Evolutionary conservation across 495 filamentous ascomycete genomes (phyloP).

Genomic region (Neurospora terricola): DNA sequence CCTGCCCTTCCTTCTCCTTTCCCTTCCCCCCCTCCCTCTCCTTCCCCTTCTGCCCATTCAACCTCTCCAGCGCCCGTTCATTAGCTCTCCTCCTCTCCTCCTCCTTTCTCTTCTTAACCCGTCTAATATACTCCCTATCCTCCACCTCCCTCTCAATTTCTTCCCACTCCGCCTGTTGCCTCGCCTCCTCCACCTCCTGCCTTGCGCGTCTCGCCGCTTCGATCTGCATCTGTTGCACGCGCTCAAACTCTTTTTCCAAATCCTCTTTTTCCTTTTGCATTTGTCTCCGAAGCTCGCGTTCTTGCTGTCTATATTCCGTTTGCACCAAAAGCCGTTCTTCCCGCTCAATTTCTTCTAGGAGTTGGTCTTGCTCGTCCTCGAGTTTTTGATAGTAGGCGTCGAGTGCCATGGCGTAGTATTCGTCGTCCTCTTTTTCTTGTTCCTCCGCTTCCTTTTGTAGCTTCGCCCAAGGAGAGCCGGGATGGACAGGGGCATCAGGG

Average conservation of each 20-base stretch:
- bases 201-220: not conserved
- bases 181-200: too few species aligned
- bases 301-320: too few species aligned
- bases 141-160: not conserved
- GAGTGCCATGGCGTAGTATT: not conserved
- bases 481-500: accelerated
- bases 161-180: too few species aligned
- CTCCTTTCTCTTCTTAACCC: not conserved
- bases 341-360: not conserved
- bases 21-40: not conserved
- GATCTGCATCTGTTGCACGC: not conserved
- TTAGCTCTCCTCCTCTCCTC: not conserved
- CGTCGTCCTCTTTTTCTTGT: not conserved
- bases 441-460: not conserved
- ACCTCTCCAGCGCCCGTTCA: not conserved
- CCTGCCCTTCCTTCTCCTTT: not conserved
- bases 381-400: not conserved
- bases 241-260: not conserved
- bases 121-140: not conserved
- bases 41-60: not conserved
- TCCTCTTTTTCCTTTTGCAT: not conserved
- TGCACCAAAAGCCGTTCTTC: not conserved
- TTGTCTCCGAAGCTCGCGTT: too few species aligned
- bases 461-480: not conserved
- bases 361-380: not conserved